Base-by-base conservation (phyloP, 2,329 filamentous ascomycete genomes). In the Exophiala alcalophila region DNA sequence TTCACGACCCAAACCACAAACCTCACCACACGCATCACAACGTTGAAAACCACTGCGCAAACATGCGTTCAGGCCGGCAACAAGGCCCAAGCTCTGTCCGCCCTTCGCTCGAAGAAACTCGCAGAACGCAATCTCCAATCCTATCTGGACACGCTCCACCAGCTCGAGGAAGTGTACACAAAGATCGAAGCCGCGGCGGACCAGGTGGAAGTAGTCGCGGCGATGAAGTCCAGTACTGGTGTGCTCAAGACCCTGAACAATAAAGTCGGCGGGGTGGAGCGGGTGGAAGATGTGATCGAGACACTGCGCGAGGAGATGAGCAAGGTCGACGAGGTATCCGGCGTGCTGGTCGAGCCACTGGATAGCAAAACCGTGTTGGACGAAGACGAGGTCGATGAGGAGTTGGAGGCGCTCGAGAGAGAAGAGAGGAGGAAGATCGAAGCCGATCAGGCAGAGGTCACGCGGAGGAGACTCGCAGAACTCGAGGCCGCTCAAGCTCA, bases 131-230 rank as follows among this genome's bases (percentile, higher is more conserved):
- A 81, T 8, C 73, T 97, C 0, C 70, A 78, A 20, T 79, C 81
- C 52, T 81, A 90, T 9, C 79, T 83, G 20, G 80, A 81, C 6
- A 86, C 86, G 0, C 75, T 95, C 2, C 70, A 73, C 28, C 89
- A 95, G 64, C 75, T 98, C 1, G 89, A 97, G 65, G 81, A 86
- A 50, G 82, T 94, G 0, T 85, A 88, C 40, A 66, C 74, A n/a
- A 85, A 83, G 59, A 86, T 98, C 38, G 83, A 95, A 61, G 82
- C 91, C 63, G 92, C 92, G 0, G 76, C 81, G 0, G 86, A 90
- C 63, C 86, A 96, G 51, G 80, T 94, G 6, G 84, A 88, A 56
- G 77, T 96, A 10, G 80, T 97, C 6, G 77, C 78, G 47, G 83
- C 89, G 4, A 90, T 98, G 83, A 80, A 88, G 59, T 77, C 81